Evolutionary conservation across 75 land plant genomes (phyloP).

Genomic region (Selaginella tamariscina): DNA sequence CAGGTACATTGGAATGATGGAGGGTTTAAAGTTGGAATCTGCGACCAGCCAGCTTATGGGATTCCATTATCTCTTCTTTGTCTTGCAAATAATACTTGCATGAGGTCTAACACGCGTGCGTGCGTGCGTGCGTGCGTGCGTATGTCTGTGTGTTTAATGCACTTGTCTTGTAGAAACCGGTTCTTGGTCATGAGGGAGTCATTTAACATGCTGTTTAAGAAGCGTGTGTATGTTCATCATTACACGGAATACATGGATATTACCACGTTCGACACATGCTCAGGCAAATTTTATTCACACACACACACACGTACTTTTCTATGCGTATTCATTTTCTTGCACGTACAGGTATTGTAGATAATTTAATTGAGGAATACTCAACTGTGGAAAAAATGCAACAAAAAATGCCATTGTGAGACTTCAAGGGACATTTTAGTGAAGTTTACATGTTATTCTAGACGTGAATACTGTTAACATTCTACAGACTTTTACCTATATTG

Average conservation of each 20-base stretch:
- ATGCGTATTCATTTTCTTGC: too few species aligned
- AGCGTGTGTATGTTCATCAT: constrained; percentile 29
- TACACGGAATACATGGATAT: constrained; percentile 29
- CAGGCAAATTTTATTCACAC: constrained; percentile 13
- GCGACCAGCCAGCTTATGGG: constrained; percentile 21
- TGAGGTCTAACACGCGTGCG: too few species aligned
- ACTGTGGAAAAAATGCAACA: too few species aligned
- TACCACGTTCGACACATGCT: constrained; percentile 14
- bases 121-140: not conserved
- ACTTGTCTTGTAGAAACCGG: constrained; percentile 19
- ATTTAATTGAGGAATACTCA: constrained; percentile 19
- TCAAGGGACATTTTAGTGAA: too few species aligned
- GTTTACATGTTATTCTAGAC: too few species aligned
- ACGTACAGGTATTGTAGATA: too few species aligned
- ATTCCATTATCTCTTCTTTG: constrained; percentile 24
- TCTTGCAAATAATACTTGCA: constrained; percentile 31
- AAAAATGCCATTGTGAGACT: too few species aligned
- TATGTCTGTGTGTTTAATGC: too few species aligned
- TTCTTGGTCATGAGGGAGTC: constrained; percentile 23
- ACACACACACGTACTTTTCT: too few species aligned
- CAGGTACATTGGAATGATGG: constrained; percentile 32
- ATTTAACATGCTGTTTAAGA: constrained; percentile 24
- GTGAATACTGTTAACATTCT: too few species aligned
- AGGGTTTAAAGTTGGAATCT: constrained; percentile 28
- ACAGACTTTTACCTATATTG: too few species aligned